Evolutionary conservation across 306 rosid genomes (phyloP).

Genomic region (Luffa acutangula): DNA sequence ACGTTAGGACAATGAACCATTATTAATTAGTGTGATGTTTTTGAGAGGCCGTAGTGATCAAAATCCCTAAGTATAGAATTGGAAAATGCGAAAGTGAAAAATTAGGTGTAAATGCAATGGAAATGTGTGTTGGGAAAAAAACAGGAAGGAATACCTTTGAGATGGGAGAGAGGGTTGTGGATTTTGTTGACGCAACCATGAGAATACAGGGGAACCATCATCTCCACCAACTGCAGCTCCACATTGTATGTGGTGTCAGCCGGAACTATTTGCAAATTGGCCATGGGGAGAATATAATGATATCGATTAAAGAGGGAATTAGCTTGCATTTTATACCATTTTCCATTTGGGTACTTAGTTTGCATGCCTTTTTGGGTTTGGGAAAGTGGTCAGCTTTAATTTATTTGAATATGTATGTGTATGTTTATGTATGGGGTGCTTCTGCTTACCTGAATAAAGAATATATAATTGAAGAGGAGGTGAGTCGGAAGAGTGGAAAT

Average conservation of each 20-base stretch:
- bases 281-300: conserved; percentile 3
- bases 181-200: conserved; percentile 79
- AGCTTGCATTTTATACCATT: background rate
- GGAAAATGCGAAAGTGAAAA: no score
- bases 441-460: no score
- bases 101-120: no score
- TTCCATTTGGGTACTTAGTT: background rate
- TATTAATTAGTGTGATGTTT: no score
- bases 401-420: background rate
- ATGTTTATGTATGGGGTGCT: no score
- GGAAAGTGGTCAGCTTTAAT: background rate
- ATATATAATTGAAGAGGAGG: no score
- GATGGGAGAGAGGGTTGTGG: conserved; percentile 52
- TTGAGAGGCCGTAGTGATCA: no score
- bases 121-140: background rate
- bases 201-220: conserved; percentile 87
- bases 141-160: conserved; percentile 38
- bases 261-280: conserved; percentile 60
- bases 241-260: conserved; percentile 28
- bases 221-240: conserved; percentile 79
- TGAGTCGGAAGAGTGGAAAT: background rate
- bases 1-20: no score
- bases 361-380: background rate
- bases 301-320: no score
- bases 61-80: no score